Conservation (phyloP, 345 rosid species). For the Syzygium jambos region DNA sequence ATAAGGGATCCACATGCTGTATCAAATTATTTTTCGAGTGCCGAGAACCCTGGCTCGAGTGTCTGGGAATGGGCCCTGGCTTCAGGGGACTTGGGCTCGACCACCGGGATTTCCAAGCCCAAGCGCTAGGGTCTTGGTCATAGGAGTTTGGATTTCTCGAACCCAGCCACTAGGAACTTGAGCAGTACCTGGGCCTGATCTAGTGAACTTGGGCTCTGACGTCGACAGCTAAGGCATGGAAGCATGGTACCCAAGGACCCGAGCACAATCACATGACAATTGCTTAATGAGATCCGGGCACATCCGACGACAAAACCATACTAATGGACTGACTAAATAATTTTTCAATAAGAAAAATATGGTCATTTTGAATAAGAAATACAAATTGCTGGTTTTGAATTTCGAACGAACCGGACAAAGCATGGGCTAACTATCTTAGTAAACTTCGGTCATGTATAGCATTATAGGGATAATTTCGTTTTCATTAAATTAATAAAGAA, state of each 20-base stretch:
- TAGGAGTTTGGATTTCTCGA: neutral
- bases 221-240: neutral
- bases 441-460: too few species aligned
- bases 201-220: neutral
- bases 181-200: neutral
- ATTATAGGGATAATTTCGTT: too few species aligned
- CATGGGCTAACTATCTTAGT: too few species aligned
- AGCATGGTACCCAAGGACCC: neutral
- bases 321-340: too few species aligned
- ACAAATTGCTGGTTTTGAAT: too few species aligned
- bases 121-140: rapidly evolving
- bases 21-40: too few species aligned
- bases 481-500: too few species aligned
- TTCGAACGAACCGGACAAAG: too few species aligned
- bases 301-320: too few species aligned
- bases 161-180: neutral
- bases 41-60: neutral
- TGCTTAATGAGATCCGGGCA: neutral
- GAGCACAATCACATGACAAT: neutral
- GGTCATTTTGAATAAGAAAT: too few species aligned
- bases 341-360: too few species aligned
- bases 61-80: neutral
- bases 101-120: too few species aligned
- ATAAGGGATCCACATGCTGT: neutral
- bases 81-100: neutral